phyloP scores from a whole-genome alignment of 441 rosid species.

The Iberis amara region DNA sequence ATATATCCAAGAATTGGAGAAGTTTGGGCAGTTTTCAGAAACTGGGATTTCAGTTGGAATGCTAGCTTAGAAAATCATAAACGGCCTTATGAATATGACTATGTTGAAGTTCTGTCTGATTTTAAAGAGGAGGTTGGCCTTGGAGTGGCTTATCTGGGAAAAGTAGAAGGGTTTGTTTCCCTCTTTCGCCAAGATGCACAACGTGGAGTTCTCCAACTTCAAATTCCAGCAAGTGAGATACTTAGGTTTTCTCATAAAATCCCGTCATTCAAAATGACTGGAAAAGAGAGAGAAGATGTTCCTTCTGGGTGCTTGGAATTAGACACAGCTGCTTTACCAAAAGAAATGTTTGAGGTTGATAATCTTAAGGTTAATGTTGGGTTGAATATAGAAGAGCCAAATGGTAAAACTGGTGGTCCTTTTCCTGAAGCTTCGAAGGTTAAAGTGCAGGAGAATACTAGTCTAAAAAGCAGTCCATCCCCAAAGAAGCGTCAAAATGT shows the following conservation, averaged over 20 bases:
- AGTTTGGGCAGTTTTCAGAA: constrained; percentile 74
- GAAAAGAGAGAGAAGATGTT: constrained; percentile 50
- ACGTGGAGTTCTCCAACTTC: constrained; percentile 31
- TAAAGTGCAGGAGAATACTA: constrained; percentile 21
- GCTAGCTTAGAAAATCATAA: constrained; percentile 30
- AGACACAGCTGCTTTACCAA: constrained; percentile 52
- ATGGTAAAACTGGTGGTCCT: constrained; percentile 20
- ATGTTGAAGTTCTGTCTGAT: constrained; percentile 65
- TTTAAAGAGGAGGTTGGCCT: constrained; percentile 41
- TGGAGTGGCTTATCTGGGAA: constrained; percentile 55
- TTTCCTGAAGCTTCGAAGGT: constrained; percentile 23
- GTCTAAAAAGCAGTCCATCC: constrained; percentile 17
- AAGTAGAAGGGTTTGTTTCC: constrained; percentile 69
- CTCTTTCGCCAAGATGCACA: constrained; percentile 30
- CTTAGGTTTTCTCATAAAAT: constrained; percentile 52
- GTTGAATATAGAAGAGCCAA: too few relatives aligned
- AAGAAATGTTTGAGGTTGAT: constrained; percentile 26
- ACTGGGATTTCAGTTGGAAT: constrained; percentile 64
- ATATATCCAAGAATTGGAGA: constrained; percentile 71
- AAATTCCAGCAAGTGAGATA: constrained; percentile 35
- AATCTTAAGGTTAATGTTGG: constrained; percentile 17
- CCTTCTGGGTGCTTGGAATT: constrained; percentile 55
- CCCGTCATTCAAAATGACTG: constrained; percentile 51
- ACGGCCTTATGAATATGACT: constrained; percentile 55
- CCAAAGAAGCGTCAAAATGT: constrained; percentile 32